phyloP scores from a whole-genome alignment of 352 stramenopile species.

The Pythium sukuiense region DNA sequence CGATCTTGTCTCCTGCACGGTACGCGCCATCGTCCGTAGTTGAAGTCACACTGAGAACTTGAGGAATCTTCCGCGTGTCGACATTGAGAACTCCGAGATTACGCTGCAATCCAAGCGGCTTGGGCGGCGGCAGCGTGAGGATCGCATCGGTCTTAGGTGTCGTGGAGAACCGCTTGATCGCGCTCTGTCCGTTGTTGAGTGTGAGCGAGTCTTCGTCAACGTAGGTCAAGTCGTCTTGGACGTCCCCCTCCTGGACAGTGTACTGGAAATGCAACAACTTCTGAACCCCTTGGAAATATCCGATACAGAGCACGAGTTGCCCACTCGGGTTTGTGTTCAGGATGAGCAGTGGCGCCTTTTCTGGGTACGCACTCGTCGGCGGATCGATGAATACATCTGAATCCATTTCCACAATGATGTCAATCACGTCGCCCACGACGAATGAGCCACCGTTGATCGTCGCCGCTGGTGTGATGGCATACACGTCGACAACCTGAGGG shows the following conservation, averaged over 20 bases:
- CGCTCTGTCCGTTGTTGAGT: conserved; percentile 72
- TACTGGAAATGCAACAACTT: conserved; percentile 76
- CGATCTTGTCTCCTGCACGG: conserved; percentile 62
- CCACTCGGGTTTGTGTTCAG: conserved; percentile 54
- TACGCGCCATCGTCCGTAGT: conserved; percentile 49
- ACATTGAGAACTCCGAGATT: conserved; percentile 51
- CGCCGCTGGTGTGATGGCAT: conserved; percentile 51
- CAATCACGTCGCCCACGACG: conserved; percentile 75
- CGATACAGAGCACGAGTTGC: conserved; percentile 52
- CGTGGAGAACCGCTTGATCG: conserved; percentile 83
- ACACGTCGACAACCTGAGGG: conserved; percentile 59
- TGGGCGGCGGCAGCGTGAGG: conserved; percentile 53
- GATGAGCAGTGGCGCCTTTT: conserved; percentile 70
- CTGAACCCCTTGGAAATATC: conserved; percentile 54
- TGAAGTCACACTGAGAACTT: conserved; percentile 55
- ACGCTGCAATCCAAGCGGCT: conserved; percentile 36
- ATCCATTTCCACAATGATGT: conserved; percentile 80
- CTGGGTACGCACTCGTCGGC: conserved; percentile 60
- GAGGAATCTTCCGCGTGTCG: conserved; percentile 56
- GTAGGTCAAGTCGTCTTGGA: conserved; percentile 56
- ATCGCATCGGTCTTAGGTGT: conserved; percentile 70
- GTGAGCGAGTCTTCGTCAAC: conserved; percentile 54
- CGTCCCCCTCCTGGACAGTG: conserved; percentile 56
- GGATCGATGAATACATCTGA: conserved; percentile 77
- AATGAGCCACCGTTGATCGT: conserved; percentile 65